Base-by-base conservation (phyloP, 805 yeast genomes). In the Ogataea sp. region DNA sequence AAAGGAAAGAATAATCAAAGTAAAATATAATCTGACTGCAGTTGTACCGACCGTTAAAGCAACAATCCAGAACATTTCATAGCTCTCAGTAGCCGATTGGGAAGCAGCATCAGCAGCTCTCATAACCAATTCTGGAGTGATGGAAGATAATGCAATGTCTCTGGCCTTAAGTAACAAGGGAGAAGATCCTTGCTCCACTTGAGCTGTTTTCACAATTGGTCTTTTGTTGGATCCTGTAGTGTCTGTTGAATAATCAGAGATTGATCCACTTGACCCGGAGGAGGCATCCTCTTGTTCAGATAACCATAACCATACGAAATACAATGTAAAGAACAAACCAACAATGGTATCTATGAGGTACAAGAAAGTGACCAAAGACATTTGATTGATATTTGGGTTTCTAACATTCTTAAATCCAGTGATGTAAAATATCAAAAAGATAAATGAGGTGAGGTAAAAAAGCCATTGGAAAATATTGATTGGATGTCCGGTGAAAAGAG, bases 401-500 rank as follows among this genome's bases (percentile, higher is more conserved):
- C 68, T 63, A 24, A 85, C 63, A 31, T 62, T 63, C 34, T 57
- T 57, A 32, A 75, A 66, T 0, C 87, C 93, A 30, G 72, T 63
- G 3, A 78, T 62, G 56, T 80, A 85, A 39, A 83, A 69, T 3
- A 88, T 78, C 33, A 89, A 61, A 6, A 78, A 67, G 3, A 73
- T 39, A 14, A 84, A 64, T 3, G 94, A 80, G 42, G 80, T 57
- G 15, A 82, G 49, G 58, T 89, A 87, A 47, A 80, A 76, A 1
- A 83, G 43, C 93, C 96, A 84, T 55, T 90, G 97, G 63, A 83
- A 65, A 43, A 80, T 73, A 43, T 78, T 80, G 40, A 89, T 68
- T 2, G 93, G 93, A 54, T 89, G 96, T 2, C 96, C 93, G 0
- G 97, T 89, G 52, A 90, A 73, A 20, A 90, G 58, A 1, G 97